Evolutionary conservation across 192 early-diverging fungal species (phyloP).

Genomic region (Jimgerdemannia flammicorona): DNA sequence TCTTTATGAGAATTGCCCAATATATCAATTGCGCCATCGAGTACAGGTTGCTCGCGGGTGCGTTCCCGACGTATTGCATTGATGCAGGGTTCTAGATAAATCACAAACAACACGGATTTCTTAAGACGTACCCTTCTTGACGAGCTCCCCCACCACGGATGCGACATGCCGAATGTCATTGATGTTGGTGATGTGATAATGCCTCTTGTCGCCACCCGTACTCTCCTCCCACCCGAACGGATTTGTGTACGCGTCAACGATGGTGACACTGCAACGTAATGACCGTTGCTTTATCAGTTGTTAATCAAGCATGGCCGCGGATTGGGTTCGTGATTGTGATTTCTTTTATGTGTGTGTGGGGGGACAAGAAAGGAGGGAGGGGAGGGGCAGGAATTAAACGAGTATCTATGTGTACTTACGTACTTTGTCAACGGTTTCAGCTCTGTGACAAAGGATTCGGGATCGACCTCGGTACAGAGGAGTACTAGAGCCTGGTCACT

Average conservation of each 20-base stretch:
- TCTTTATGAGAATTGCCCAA: too few relatives aligned
- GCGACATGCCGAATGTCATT: slow-evolving; percentile 2
- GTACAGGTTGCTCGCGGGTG: too few relatives aligned
- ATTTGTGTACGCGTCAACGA: slow-evolving; percentile 26
- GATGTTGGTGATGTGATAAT: not conserved
- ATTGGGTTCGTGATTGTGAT: too few relatives aligned
- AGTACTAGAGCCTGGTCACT: not conserved
- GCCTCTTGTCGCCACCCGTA: not conserved
- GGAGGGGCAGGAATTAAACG: not conserved
- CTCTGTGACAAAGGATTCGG: not conserved
- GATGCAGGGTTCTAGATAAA: not conserved
- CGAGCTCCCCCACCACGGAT: not conserved
- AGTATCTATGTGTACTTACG: not conserved
- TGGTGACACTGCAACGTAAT: not conserved
- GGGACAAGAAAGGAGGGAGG: not conserved
- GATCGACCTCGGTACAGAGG: not conserved
- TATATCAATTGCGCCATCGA: too few relatives aligned
- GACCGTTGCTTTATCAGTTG: too few relatives aligned
- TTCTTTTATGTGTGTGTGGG: too few relatives aligned
- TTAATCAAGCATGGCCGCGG: too few relatives aligned
- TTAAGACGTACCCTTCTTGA: not conserved
- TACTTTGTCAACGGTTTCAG: not conserved
- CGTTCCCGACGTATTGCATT: too few relatives aligned
- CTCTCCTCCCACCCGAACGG: slow-evolving; percentile 26
- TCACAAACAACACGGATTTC: not conserved